These are phyloP conservation scores for Barnettozyma populi DNA, from an alignment of 805 yeast species.

Conservation along the genomic window DNA sequence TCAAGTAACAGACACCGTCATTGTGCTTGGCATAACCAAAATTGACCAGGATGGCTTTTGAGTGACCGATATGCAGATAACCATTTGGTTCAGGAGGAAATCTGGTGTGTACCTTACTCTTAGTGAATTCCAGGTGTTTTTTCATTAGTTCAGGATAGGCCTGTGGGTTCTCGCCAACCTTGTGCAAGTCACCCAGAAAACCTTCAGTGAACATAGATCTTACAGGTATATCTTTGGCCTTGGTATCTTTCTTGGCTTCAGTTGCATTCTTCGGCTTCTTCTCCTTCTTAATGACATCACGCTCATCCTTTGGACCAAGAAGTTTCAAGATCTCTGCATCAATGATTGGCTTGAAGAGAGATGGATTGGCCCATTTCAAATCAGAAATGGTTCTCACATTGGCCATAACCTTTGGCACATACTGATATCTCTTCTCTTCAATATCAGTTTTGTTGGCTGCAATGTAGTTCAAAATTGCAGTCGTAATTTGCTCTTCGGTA, in stretches of 20 bases:
- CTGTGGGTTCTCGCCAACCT: conserved; percentile 94
- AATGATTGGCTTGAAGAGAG: conserved; percentile 77
- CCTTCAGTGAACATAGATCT: conserved; percentile 94
- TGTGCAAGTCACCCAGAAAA: conserved; percentile 89
- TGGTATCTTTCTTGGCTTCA: conserved; percentile 18
- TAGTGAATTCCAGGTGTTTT: conserved; percentile 71
- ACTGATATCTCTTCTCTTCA: conserved; percentile 67
- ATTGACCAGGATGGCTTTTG: conserved; percentile 95
- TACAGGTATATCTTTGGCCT: conserved; percentile 12
- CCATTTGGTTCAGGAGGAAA: conserved; percentile 99
- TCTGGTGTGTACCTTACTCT: conserved; percentile 83
- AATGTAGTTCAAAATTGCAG: conserved; percentile 54
- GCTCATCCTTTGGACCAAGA: conserved; percentile 93
- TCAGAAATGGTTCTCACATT: conserved; percentile 66
- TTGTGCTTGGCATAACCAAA: conserved; percentile 93
- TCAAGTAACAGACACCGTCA: conserved; percentile 82
- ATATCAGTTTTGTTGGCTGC: conserved; percentile 54
- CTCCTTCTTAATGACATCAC: conserved; percentile 79
- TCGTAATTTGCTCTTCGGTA: conserved; percentile 57
- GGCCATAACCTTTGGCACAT: conserved; percentile 72
- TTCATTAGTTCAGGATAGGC: conserved; percentile 77
- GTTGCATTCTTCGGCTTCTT: conserved; percentile 47
- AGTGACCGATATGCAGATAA: conserved; percentile 93
- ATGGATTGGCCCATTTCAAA: conserved; percentile 91
- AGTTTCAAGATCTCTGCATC: conserved; percentile 68